Base-by-base conservation (phyloP, 352 stramenopile species). In the Globisporangium solare region DNA sequence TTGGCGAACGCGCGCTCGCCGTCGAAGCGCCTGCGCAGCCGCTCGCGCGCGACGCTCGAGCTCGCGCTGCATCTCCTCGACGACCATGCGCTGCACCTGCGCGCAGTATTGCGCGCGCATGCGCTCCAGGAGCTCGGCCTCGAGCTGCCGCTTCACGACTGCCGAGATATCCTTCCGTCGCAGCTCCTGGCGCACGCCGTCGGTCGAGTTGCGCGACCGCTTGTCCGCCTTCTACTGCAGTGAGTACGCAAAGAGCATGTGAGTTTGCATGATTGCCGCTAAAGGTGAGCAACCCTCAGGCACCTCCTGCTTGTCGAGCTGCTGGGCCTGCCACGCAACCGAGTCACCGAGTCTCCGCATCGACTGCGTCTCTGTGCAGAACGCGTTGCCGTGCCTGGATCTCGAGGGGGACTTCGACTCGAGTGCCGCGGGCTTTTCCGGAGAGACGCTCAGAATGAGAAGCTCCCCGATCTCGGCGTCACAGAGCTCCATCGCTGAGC, bases 391-490 rank as follows among this genome's bases (percentile, higher is more conserved):
- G 41, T 41, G 47, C 54, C 14, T 40, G 17, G 46, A 17, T 14
- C 20, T 58, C 20, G 22, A 43, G 2, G 50, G 17, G 13, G 40
- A 54, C 13, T 18, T 17, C n/a, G 39, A 43, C 15, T 15, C n/a
- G 48, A 24, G 6, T 17, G 46, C 53, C 31, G 53, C 27, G 31
- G 40, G 43, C 42, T 32, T 47, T 13, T 20, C 47, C 12, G 41
- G 31, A 22, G 61, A 47, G 13, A n/a, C 14, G 18, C 3, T 22
- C 18, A 88, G 18, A 41, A 78, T 62, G 27, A 92, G 56, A 35
- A 58, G 53, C 56, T 89, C 79, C 4, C 77, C 77, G 1, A 76
- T 90, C 67, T 90, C 80, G 45, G 77, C 77, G 42, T 90, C 77
- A 27, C 58, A 59, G 52, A 88, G 76, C 20, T 82, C 49, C 42